Evolutionary conservation across 129 eudicot genomes (phyloP), one percentile per base, ranked within the genome.

Genomic region (Scalesia atractyloides): DNA sequence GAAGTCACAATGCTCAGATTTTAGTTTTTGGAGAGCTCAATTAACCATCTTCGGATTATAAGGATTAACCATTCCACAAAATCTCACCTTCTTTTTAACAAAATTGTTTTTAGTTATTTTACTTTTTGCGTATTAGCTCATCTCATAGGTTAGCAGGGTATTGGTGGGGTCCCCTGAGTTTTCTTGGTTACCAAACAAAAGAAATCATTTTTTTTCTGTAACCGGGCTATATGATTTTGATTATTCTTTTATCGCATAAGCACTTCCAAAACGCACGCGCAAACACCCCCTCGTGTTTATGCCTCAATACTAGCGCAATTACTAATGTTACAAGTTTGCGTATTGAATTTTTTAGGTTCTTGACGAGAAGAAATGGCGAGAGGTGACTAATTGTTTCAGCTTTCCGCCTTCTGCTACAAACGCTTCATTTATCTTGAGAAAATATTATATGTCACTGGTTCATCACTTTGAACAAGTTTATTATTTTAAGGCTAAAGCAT

Each of bases 361-460:
- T 57, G 80, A 68, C 70, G 99, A 94, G 54, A 90, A 82, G 68
- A 90, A 77, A 33, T 94, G 99, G 99, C 88, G 90, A 77, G 99
- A 94, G 43, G 96, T 94, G 24, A 90, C 94, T 1, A 84, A 86
- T 12, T 77, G 79, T 68, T 94, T 94, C 77, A 77, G 41, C 80
- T 94, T 94, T 71, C 99, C 99, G 5, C 85, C 99, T 4, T 90
- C 99, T 18, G 99, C 99, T 49, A 94, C 97, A 58, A 94, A 94
- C 56, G 97, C 97, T 46, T 94, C 99, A 1, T 94, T 88, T 68
- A 87, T 94, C 46, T 82, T 90, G 72, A 88, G 96, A 49, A 94
- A 94, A 56, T 94, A 94, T 48, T 94, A 94, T 16, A 54, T 60
- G 73, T 90, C 99, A 24, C 46, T 94, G 54, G 87, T 94, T 77